Base-by-base conservation (phyloP, 2,329 filamentous ascomycete genomes). In the Rutstroemia sp. region DNA sequence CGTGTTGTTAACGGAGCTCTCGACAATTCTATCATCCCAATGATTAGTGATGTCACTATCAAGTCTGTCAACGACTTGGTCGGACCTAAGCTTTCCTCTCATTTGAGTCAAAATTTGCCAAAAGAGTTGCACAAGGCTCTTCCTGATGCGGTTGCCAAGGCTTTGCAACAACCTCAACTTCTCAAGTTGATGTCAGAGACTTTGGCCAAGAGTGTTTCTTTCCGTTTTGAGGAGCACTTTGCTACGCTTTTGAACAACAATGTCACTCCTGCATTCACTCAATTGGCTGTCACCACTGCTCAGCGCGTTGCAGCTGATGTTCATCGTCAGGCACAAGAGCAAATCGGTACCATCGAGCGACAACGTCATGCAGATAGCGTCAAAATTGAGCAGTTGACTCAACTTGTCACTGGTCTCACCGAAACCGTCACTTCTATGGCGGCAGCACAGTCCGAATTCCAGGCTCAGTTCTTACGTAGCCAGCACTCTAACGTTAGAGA, bases 381-480 rank as follows among this genome's bases (percentile, higher is more conserved):
- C 62, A 91, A 91, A 77, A 86, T 92, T 57, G 82, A 88, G 54
- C 81, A 88, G 65, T 77, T 92, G n/a, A 78, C 85, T 7, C 77
- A 79, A 14, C 78, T 88, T 30, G 83, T 90, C 4, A 79, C 79
- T 34, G 79, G 81, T 23, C 76, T 92, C 57, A 81, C 84, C 2
- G 82, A 86, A 60, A 88, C 85, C 46, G 78, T 92, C 23, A 81
- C 83, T 41, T 80, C 80, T 12, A 85, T 92, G 84, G 84, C 84
- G 5, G 73, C 81, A 5, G 79, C 80, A 1, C 88, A 92, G 71
- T 73, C 80, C 4, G 79, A 87, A 55, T 83, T 90, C 62, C 87
- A 91, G 69, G 79, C 79, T 44, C 79, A 81, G 62, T 76, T 85
- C 56, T 71, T 84, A 52, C 83, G 81, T 69, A 73, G 82, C 61